A percentile compares a stretch with the other conserved stretches of the same genome.
phyloP scores from a whole-genome alignment of 371 early-diverging fungal genomes.

The Mortierella sp. region DNA sequence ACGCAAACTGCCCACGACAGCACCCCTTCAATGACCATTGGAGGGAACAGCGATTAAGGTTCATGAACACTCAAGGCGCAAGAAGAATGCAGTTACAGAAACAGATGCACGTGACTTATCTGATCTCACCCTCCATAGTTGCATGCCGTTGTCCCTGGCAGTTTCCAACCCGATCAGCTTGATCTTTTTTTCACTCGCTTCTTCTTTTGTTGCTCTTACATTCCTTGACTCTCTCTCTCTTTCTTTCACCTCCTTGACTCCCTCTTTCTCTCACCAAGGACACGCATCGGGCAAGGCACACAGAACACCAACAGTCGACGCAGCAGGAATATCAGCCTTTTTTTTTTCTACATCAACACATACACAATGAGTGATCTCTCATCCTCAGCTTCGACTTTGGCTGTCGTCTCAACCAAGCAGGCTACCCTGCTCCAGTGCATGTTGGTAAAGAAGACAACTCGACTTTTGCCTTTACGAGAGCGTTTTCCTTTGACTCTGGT shows the following conservation, averaged over 20 bases:
- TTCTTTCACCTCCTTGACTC: slow-evolving; percentile 10
- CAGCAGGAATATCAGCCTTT: neutral
- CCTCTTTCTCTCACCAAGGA: slow-evolving; percentile 14
- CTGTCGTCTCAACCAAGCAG: slow-evolving; percentile 36
- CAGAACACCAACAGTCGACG: neutral
- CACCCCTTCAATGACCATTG: neutral
- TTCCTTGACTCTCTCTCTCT: slow-evolving; percentile 21
- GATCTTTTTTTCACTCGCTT: neutral
- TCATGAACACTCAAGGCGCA: neutral
- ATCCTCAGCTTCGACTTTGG: slow-evolving; percentile 34
- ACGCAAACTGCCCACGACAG: neutral
- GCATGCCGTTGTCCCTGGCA: neutral
- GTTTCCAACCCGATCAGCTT: slow-evolving; percentile 12
- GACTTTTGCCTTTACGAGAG: neutral
- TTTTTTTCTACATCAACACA: neutral
- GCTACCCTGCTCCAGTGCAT: slow-evolving; percentile 48
- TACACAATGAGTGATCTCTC: slow-evolving; percentile 49
- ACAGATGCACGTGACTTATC: neutral
- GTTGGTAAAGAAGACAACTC: slow-evolving; percentile 40
- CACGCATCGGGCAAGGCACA: neutral
- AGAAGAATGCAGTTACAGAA: neutral
- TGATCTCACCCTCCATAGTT: neutral
- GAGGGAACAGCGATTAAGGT: neutral
- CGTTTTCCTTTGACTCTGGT: neutral
- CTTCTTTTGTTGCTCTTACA: neutral